Base-by-base conservation (phyloP, 257 asterid genomes). In the Penstemon davidsonii region DNA sequence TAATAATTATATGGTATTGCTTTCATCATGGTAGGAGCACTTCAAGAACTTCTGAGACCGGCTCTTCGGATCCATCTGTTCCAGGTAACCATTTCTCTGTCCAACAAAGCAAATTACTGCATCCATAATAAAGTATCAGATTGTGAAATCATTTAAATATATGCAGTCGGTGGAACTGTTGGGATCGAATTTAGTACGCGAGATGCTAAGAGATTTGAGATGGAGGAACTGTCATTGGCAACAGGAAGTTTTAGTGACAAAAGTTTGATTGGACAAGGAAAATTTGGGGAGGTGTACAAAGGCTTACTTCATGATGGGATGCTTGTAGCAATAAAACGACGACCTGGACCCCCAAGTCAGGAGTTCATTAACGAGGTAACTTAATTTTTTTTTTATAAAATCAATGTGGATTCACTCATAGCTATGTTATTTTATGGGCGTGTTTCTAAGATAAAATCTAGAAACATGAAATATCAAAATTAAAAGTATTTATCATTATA, bases 231-330 rank as follows among this genome's bases (percentile, higher is more conserved):
- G 85, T 84, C 87, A 53, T 78, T 72, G 13, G 96, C 97, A 8
- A 91, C 97, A 43, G 85, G 79, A 66, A 76, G 62, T 68, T 91
- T 91, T 60, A 82, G 85, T 41, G 95, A 85, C 76, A 85, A 85
- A 72, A 83, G 85, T 80, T 82, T 91, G 81, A 88, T 91, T 8
- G 97, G 97, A 46, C 88, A 79, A 74, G 96, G 97, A 51, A 91
- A 91, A 75, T 91, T 91, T 62, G 96, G 97, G 60, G 97, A 91
- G 76, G 97, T 91, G 55, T 91, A 86, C 79, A 91, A 88, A 79
- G 97, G 97, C 42, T 80, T 91, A 75, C 95, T 91, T 66, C 91
- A 86, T 76, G 95, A 91, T 71, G 97, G 97, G 68, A 85, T 83
- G 90, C 86, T 88, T 60, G 97, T 91, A 46, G 97, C 96, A 55